Evolutionary conservation across 2,329 filamentous ascomycete genomes (phyloP), one percentile per base, ranked within the genome.

Genomic region (Blumeriella jaapii): DNA sequence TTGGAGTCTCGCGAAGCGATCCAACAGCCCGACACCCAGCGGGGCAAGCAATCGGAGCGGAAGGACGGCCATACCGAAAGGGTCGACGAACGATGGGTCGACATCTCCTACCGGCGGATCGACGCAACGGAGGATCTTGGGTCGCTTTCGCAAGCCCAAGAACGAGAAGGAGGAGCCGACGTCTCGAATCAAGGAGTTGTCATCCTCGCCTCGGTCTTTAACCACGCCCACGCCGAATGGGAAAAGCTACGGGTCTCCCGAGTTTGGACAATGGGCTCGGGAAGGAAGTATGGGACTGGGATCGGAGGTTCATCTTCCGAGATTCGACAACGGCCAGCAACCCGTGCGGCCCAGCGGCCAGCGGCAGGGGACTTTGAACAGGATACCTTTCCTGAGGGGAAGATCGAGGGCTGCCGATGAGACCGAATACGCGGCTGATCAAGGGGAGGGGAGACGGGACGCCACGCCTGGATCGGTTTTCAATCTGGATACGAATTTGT

Each of bases 401-500:
- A 65, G 62, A 20, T 53, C 61, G 14, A 64, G 66, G 36, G 53
- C 55, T 5, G 56, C 61, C 13, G 70, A 75, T 42, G 74, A 65
- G 41, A 61, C 54, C 43, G 78, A 67, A 54, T 77, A 75, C 54
- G 65, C 63, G 54, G 50, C 35, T 39, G 58, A 46, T 24, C 32
- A 28, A 2, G 36, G 36, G 34, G 47, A 52, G 11, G 49, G 34
- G n/a, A 48, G 32, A 8, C 20, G 39, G 18, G 44, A 47, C 6
- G 18, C 26, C 3, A 12, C 27, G 3, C 14, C 73, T 71, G 48
- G 63, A 37, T 33, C 70, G 9, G 59, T 85, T 29, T 93, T 80
- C 60, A 72, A 73, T 51, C 71, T 96, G 16, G 89, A 96, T 57
- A 93, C 84, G 2, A 82, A 96, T 55, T 69, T 96, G 30, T 75